phyloP scores from a whole-genome alignment of 768 basidiomycete genomes.

The Pisolithus tinctorius region DNA sequence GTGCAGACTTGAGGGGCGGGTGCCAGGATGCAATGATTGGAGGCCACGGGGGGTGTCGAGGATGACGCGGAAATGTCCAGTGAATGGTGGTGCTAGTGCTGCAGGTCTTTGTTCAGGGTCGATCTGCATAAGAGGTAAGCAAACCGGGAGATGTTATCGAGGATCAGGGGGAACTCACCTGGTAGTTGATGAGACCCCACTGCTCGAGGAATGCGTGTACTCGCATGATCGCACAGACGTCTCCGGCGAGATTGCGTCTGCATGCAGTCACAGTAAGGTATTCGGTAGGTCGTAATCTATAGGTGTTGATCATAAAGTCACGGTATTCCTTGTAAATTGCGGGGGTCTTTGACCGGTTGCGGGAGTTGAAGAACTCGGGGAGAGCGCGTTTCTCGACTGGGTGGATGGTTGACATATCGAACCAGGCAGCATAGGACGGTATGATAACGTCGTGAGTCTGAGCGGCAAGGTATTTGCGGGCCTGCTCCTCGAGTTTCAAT shows the following conservation, averaged over 20 bases:
- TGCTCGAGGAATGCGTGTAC: conserved; percentile 98
- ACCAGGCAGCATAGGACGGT: conserved; percentile 97
- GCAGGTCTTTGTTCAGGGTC: conserved; percentile 96
- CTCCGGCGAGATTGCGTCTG: conserved; percentile 90
- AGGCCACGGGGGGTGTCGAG: conserved; percentile 95
- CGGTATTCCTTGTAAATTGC: conserved; percentile 98
- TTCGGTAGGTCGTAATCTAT: conserved; percentile 86
- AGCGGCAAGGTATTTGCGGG: conserved; percentile 89
- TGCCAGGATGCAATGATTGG: conserved; percentile 86
- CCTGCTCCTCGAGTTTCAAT: conserved; percentile 75
- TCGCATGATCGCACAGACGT: conserved; percentile 98
- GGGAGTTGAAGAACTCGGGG: conserved; percentile 97
- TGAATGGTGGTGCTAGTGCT: conserved; percentile 92
- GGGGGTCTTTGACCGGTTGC: conserved; percentile 93
- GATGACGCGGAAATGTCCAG: conserved; percentile 96
- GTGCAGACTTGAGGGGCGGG: conserved; percentile 44
- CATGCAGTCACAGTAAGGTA: conserved; percentile 98
- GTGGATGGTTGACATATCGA: conserved; percentile 91
- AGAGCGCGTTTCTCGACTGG: conserved; percentile 86
- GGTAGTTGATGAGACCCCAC: conserved; percentile 99
- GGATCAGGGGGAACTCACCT: conserved; percentile 45
- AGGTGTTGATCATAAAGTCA: conserved; percentile 99
- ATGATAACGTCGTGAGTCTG: conserved; percentile 97
- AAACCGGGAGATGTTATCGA: not conserved
- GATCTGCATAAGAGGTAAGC: conserved; percentile 48